Base-by-base conservation (phyloP, 495 filamentous ascomycete genomes). In the Xylaria castorea region DNA sequence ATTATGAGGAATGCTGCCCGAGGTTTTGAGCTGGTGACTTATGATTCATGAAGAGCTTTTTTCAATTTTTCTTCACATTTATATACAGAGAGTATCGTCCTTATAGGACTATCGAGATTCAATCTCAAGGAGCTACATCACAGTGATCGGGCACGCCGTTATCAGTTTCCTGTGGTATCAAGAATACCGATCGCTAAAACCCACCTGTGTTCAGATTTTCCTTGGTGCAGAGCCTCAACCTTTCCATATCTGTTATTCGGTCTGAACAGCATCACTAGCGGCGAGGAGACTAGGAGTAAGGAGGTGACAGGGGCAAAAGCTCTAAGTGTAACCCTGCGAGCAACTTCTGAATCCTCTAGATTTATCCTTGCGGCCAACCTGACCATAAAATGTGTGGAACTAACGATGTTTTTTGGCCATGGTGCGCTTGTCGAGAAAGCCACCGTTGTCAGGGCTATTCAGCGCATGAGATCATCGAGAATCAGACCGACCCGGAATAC, bases 141-240 rank as follows among this genome's bases (percentile, higher is more conserved):
- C n/a, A 22, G 22, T 4, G 3, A 14, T 61, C 53, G 67, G 51
- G 40, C 12, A 60, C 16, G 67, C 67, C 67, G 51, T 48, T 48
- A 7, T n/a, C 40, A 20, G 50, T 38, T 36, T 61, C 16, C n/a
- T 22, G n/a, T 48, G 16, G 25, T 34, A n/a, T 57, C 67, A 46
- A 61, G 38, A 42, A 11, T 22, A 18, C 5, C 6, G 51, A 68
- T 69, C 51, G 25, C 22, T 14, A 30, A 46, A 14, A 16, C 9
- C 38, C 18, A 44, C 67, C 53, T 46, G 9, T 30, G 16, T 34
- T n/a, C 8, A 25, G 9, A 1, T 40, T 48, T 27, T 34, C 22
- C 25, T 8, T 61, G 25, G 3, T 69, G 27, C 53, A 69, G 67
- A 69, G 67, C 67, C 67, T 53, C 67, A 69, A 46, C 16, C 1